Base-by-base conservation (phyloP, 768 basidiomycete genomes). In the Rubroboletus satanas region DNA sequence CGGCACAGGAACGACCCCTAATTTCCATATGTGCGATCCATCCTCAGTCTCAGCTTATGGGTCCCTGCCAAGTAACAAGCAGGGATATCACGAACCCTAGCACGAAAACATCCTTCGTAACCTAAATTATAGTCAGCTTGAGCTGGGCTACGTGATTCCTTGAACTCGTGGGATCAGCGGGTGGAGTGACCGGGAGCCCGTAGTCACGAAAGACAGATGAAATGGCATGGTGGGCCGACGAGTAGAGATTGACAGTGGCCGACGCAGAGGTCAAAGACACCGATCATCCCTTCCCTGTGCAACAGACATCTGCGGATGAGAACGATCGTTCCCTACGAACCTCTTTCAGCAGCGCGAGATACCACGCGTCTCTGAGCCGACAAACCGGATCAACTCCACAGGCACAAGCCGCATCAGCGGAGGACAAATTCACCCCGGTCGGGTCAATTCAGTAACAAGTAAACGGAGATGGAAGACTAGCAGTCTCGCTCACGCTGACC, bases 1-100 rank as follows among this genome's bases (percentile, higher is more conserved):
- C 23, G 5, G 6, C 21, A 15, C 45, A 14, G 10, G 43, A 21
- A 23, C 5, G 21, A 35, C 32, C 33, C 32, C 7, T 11, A 10
- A 33, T 28, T 10, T 21, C 31, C 31, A 15, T 18, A 3, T 7
- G 45, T 33, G 32, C 21, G 1, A 42, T 2, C 23, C 15, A 43
- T 5, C 6, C 18, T 39, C 18, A 23, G 6, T 6, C 15, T 23
- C 17, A 26, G 3, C 7, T 17, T 31, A 45, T 21, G 15, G 14
- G n/a, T 18, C 36, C 28, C 21, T 37, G 18, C 11, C 35, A 52
- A 36, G 21, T 2, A 17, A 36, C 14, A 52, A 8, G 2, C 28
- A 61, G 57, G 58, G 52, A 32, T 15, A 21, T 21, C 7, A 26
- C 32, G 29, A 31, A 8, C 38, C 41, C 59, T 60, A 18, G 41